phyloP scores from a whole-genome alignment of 352 stramenopile species.

The Globisporangium cylindrosporum region DNA sequence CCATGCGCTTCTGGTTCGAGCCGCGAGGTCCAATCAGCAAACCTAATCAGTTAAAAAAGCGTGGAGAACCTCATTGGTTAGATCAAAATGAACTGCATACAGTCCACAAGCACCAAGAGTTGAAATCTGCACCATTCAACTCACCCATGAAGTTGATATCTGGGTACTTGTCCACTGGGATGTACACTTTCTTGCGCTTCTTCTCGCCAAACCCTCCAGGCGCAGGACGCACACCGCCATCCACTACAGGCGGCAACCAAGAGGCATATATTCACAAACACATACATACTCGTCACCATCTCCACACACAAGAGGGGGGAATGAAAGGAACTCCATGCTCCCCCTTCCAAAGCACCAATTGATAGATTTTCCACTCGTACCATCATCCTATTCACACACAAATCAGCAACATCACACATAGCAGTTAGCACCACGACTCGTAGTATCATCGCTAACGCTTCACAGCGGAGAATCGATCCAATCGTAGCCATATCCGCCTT shows the following conservation, averaged over 20 bases:
- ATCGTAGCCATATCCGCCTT: not conserved
- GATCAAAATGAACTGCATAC: not conserved
- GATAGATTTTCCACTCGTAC: constrained; percentile 2
- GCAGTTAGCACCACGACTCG: not conserved
- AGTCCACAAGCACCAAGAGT: not conserved
- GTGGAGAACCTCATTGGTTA: not conserved
- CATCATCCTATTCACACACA: constrained; percentile 4
- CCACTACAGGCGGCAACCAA: constrained; percentile 9
- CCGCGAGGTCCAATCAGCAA: constrained; percentile 89
- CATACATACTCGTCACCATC: not conserved
- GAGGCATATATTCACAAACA: not conserved
- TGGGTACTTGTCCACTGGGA: constrained; percentile 88
- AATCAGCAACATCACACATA: not conserved
- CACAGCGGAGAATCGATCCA: constrained; percentile 8
- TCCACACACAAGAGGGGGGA: not conserved
- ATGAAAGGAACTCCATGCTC: not conserved
- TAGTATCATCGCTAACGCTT: not conserved
- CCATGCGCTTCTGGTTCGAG: constrained; percentile 92
- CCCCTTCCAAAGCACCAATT: not conserved
- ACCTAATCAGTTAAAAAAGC: constrained; percentile 18
- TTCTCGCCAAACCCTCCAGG: constrained; percentile 44
- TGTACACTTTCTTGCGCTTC: constrained; percentile 91
- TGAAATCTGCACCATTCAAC: not conserved
- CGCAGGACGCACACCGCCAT: constrained; percentile 32
- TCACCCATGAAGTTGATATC: constrained; percentile 93